Percentiles rank a stretch among this genome's conserved stretches.
Conservation (phyloP, 2,329 filamentous ascomycete species). For the Paracoccidioides brasiliensis region DNA sequence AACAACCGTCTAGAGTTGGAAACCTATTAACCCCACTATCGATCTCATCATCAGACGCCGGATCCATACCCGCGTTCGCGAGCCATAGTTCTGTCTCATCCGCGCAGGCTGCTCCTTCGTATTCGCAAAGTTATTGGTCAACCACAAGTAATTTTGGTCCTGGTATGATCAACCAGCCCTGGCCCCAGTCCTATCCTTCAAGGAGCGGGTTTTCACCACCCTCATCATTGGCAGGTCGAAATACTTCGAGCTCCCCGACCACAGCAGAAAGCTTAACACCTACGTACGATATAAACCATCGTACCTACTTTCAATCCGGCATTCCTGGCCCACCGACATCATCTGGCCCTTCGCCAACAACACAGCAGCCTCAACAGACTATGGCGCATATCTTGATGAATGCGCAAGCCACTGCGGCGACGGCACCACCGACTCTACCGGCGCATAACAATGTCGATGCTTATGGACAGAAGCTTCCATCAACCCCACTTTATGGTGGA, state of each 20-base stretch:
- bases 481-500: slow-evolving; percentile 32
- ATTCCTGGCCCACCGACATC: slow-evolving; percentile 44
- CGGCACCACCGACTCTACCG: slow-evolving; percentile 26
- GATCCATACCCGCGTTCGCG: slow-evolving; percentile 39
- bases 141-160: slow-evolving; percentile 42
- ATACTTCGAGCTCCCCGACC: slow-evolving; percentile 45
- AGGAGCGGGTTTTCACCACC: slow-evolving; percentile 46
- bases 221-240: slow-evolving; percentile 36
- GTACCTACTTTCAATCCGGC: slow-evolving; percentile 50
- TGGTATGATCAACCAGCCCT: slow-evolving; percentile 34
- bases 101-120: slow-evolving; percentile 34
- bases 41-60: slow-evolving; percentile 38
- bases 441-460: slow-evolving; percentile 51
- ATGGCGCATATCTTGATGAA: slow-evolving; percentile 35
- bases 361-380: slow-evolving; percentile 20
- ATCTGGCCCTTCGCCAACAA: slow-evolving; percentile 12
- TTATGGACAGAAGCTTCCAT: slow-evolving; percentile 38
- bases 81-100: slow-evolving; percentile 10
- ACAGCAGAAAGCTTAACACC: slow-evolving; percentile 51
- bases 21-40: slow-evolving; percentile 51
- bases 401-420: slow-evolving; percentile 28
- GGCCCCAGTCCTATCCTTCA: slow-evolving; percentile 31
- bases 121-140: slow-evolving; percentile 43
- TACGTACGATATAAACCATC: slow-evolving; percentile 51
- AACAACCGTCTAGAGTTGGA: slow-evolving; percentile 42